Percentiles rank a stretch among this genome's conserved stretches.
phyloP scores from a whole-genome alignment of 2,329 filamentous ascomycete species.

The Alternaria dauci region DNA sequence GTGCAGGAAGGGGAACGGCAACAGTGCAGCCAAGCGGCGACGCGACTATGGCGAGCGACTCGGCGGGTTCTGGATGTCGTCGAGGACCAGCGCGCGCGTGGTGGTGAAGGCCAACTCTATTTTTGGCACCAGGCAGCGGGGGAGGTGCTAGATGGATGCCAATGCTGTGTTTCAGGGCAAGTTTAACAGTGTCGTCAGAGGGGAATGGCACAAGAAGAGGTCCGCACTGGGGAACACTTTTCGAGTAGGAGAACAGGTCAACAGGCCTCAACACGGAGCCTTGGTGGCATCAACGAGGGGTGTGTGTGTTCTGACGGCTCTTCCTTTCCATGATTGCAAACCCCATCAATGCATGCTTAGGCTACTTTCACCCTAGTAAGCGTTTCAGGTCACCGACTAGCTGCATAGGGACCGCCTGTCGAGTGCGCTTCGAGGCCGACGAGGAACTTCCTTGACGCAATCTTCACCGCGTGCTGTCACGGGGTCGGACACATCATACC shows the following conservation, averaged over 20 bases:
- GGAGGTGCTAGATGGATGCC: slow-evolving; percentile 36
- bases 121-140: slow-evolving; percentile 37
- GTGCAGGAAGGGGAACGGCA: slow-evolving; percentile 15
- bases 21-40: slow-evolving; percentile 14
- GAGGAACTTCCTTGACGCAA: slow-evolving; percentile 13
- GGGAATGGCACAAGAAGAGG: slow-evolving; percentile 5
- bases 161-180: slow-evolving; percentile 40
- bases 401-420: slow-evolving; percentile 6
- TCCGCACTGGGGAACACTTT: background rate
- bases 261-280: slow-evolving; percentile 16
- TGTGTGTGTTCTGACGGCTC: slow-evolving; percentile 25
- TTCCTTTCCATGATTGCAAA: slow-evolving; percentile 22
- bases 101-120: slow-evolving; percentile 34
- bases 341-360: slow-evolving; percentile 25
- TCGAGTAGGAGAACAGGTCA: slow-evolving; percentile 1
- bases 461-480: slow-evolving; percentile 15
- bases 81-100: slow-evolving; percentile 25
- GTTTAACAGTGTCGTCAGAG: slow-evolving; percentile 24
- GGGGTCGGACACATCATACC: slow-evolving; percentile 8
- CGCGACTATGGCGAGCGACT: slow-evolving; percentile 19
- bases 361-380: slow-evolving; percentile 28
- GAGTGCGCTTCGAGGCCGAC: slow-evolving; percentile 3
- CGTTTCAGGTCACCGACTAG: slow-evolving; percentile 24
- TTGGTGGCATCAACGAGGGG: slow-evolving; percentile 25
- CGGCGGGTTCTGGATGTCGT: slow-evolving; percentile 8